phyloP scores from a whole-genome alignment of 208 protist genomes.

The Leishmania mexicana region DNA sequence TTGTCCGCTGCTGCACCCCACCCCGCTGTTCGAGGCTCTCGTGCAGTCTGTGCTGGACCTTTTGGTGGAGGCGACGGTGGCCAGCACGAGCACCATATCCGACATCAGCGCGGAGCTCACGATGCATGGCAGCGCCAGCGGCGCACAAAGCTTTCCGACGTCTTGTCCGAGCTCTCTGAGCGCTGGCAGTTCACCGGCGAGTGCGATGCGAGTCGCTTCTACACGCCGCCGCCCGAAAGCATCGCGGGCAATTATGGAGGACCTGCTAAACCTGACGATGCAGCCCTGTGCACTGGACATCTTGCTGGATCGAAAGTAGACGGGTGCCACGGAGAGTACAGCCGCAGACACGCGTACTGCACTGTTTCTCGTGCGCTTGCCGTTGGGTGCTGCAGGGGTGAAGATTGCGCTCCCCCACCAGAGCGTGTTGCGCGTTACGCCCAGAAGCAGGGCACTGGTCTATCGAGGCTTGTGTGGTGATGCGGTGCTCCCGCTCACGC shows the following conservation, averaged over 20 bases:
- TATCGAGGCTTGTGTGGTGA: not conserved
- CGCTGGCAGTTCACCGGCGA: not conserved
- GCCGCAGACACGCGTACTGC: no score
- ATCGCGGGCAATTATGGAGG: conserved; percentile 55
- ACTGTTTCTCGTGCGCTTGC: not conserved
- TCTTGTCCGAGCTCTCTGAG: not conserved
- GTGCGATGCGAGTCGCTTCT: not conserved
- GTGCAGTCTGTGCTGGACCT: conserved; percentile 72
- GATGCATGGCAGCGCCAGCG: conserved; percentile 4
- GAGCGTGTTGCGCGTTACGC: not conserved
- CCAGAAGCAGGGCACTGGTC: not conserved
- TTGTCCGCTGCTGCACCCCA: conserved; percentile 44
- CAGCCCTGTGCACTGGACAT: conserved; percentile 77
- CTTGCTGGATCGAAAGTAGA: conserved; percentile 54
- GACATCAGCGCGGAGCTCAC: conserved; percentile 34
- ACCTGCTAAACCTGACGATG: conserved; percentile 76
- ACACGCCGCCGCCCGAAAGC: conserved; percentile 23
- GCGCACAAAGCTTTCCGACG: not conserved
- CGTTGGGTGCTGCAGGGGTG: not conserved
- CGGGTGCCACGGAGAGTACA: not conserved
- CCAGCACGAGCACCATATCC: conserved; percentile 32
- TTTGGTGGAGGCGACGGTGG: conserved; percentile 61
- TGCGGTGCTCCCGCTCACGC: not conserved
- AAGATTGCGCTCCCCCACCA: not conserved
- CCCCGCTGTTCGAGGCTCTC: conserved; percentile 53